Conservation (phyloP, 192 early-diverging fungal species). For the Coemansia sp. region DNA sequence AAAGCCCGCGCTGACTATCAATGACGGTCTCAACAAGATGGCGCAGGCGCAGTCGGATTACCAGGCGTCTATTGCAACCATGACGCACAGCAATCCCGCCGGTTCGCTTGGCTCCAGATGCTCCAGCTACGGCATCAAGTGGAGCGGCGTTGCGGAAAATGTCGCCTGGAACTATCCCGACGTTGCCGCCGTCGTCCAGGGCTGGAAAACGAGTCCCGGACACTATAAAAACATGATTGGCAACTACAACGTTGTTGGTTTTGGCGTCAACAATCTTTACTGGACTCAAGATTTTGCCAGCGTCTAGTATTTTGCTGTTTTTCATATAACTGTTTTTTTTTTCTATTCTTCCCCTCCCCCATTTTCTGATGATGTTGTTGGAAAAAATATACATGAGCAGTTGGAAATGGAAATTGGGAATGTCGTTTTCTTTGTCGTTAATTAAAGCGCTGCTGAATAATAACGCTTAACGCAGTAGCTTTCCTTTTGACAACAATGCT, state of each 20-base stretch:
- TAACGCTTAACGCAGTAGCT: no score
- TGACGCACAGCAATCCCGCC: constrained; percentile 32
- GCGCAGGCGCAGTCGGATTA: constrained; percentile 43
- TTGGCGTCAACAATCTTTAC: constrained; percentile 34
- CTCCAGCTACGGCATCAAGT: constrained; percentile 26
- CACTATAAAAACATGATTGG: constrained; percentile 45
- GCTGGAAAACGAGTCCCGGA: constrained; percentile 28
- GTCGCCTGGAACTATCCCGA: constrained; percentile 35
- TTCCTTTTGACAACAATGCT: no score
- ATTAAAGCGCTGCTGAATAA: no score
- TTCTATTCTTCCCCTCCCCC: neutral
- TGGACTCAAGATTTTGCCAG: constrained; percentile 51
- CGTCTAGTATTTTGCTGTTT: neutral
- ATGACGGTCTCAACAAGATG: constrained; percentile 26
- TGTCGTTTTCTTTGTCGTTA: no score
- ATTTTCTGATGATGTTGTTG: neutral
- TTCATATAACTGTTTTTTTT: constrained; percentile 5
- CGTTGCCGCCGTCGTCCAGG: constrained; percentile 18
- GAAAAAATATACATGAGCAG: neutral
- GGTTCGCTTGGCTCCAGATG: constrained; percentile 35
- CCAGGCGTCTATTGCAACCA: constrained; percentile 19
- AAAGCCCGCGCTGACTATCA: constrained; percentile 23
- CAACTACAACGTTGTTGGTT: constrained; percentile 37
- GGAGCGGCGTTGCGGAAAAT: constrained; percentile 38
- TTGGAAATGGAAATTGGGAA: no score